Percentiles rank a stretch among this genome's conserved stretches.
These are phyloP conservation scores for Hyphopichia buzzinii DNA, from an alignment of 1,139 yeast genomes.

Conservation along the genomic window DNA sequence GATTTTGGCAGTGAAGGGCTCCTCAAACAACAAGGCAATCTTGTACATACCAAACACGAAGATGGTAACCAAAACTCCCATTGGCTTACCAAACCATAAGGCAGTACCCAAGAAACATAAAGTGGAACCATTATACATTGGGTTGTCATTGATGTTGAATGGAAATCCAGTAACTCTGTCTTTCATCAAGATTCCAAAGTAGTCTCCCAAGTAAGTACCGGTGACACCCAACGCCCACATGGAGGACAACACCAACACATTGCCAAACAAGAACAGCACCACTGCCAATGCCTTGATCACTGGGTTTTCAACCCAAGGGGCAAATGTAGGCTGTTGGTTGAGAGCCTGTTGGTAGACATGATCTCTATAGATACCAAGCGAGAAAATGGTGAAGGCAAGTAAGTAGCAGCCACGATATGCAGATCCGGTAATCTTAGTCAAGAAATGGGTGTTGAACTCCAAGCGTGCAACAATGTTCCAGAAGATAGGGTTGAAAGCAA, in stretches of 20 bases:
- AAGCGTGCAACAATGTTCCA: conserved; percentile 92
- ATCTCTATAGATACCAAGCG: conserved; percentile 82
- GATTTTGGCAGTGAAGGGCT: conserved; percentile 91
- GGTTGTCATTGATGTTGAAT: conserved; percentile 84
- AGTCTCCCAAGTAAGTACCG: conserved; percentile 95
- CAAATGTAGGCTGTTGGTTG: conserved; percentile 51
- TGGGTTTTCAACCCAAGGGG: conserved; percentile 39
- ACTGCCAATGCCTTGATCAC: conserved; percentile 35
- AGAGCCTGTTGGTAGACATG: conserved; percentile 65
- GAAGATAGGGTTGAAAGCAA: conserved; percentile 88
- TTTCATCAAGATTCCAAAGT: conserved; percentile 92
- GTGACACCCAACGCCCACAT: conserved; percentile 96
- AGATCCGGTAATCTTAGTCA: conserved; percentile 72
- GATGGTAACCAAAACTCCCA: conserved; percentile 71
- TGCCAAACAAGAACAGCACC: conserved; percentile 59
- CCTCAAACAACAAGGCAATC: conserved; percentile 84
- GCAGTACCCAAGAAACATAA: conserved; percentile 90
- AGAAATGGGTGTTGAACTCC: conserved; percentile 72
- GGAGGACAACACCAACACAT: conserved; percentile 73
- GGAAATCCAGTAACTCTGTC: conserved; percentile 93
- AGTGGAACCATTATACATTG: conserved; percentile 95
- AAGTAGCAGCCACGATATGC: conserved; percentile 77
- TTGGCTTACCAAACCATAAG: conserved; percentile 83
- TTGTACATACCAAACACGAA: conserved; percentile 80
- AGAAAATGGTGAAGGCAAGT: conserved; percentile 78